A percentile compares a stretch with the other conserved stretches of the same genome.
phyloP scores from a whole-genome alignment of 805 yeast genomes.

The Hanseniaspora osmophila region DNA sequence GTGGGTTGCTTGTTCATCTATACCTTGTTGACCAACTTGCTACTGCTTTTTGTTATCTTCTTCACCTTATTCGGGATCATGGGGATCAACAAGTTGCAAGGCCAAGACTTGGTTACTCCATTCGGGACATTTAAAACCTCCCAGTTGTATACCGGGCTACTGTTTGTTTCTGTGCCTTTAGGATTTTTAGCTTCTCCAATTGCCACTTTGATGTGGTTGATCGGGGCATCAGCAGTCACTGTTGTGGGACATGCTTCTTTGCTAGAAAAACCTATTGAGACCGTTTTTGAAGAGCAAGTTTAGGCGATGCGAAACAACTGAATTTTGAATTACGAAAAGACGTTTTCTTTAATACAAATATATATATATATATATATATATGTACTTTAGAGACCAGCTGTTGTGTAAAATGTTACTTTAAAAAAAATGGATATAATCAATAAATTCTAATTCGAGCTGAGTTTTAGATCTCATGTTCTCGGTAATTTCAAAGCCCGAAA shows the following conservation, averaged over 20 bases:
- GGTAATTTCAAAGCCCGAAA: too few species aligned
- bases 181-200: constrained; percentile 83
- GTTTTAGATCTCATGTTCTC: too few species aligned
- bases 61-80: constrained; percentile 61
- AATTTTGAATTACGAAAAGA: not conserved
- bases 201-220: constrained; percentile 80
- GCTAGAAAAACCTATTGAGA: constrained; percentile 90
- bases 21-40: constrained; percentile 73
- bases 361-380: too few species aligned
- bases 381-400: too few species aligned
- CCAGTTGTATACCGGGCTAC: constrained; percentile 71
- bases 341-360: too few species aligned
- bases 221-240: constrained; percentile 68
- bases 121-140: constrained; percentile 58
- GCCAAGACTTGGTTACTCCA: constrained; percentile 70
- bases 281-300: constrained; percentile 73
- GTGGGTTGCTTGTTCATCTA: constrained; percentile 63
- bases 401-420: too few species aligned
- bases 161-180: constrained; percentile 64
- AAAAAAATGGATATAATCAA: too few species aligned
- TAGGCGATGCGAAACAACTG: not conserved
- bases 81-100: constrained; percentile 67
- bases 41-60: constrained; percentile 68
- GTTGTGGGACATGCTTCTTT: constrained; percentile 79
- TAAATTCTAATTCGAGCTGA: too few species aligned